Percentiles rank a stretch among this genome's conserved stretches.
Evolutionary conservation across 768 basidiomycete species (phyloP).

Genomic region (Suillus spraguei): DNA sequence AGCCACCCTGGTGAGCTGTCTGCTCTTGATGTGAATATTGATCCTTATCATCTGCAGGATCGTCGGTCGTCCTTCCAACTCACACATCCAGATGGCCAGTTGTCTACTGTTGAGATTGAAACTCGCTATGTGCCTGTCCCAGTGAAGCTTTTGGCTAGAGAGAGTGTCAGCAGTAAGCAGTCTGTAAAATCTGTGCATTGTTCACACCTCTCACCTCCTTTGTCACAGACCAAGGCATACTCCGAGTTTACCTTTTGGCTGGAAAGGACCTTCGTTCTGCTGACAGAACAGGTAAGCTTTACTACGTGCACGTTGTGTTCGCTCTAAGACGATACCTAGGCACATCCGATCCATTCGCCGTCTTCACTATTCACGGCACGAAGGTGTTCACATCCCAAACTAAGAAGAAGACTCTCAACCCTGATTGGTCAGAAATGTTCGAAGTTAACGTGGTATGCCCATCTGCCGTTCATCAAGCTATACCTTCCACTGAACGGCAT

Average conservation of each 20-base stretch:
- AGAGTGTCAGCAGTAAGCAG: conserved; percentile 88
- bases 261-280: conserved; percentile 79
- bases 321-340: conserved; percentile 41
- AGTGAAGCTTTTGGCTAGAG: conserved; percentile 80
- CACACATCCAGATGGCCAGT: conserved; percentile 41
- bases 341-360: conserved; percentile 87
- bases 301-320: conserved; percentile 2
- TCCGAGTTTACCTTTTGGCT: conserved; percentile 79
- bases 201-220: conserved; percentile 14
- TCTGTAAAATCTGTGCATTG: background rate
- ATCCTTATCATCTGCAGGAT: conserved; percentile 41
- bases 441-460: conserved; percentile 62
- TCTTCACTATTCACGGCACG: conserved; percentile 80
- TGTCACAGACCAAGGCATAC: conserved; percentile 77
- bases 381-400: conserved; percentile 87
- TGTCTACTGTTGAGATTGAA: conserved; percentile 68
- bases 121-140: conserved; percentile 90
- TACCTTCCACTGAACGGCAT: conserved; percentile 4
- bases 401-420: conserved; percentile 87
- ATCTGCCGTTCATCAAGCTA: background rate
- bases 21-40: conserved; percentile 1
- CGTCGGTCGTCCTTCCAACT: conserved; percentile 69
- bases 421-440: conserved; percentile 85
- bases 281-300: conserved; percentile 74
- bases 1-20: conserved; percentile 61